These are phyloP conservation scores for Onygena corvina DNA, from an alignment of 2,329 filamentous ascomycete species.

Conservation along the genomic window DNA sequence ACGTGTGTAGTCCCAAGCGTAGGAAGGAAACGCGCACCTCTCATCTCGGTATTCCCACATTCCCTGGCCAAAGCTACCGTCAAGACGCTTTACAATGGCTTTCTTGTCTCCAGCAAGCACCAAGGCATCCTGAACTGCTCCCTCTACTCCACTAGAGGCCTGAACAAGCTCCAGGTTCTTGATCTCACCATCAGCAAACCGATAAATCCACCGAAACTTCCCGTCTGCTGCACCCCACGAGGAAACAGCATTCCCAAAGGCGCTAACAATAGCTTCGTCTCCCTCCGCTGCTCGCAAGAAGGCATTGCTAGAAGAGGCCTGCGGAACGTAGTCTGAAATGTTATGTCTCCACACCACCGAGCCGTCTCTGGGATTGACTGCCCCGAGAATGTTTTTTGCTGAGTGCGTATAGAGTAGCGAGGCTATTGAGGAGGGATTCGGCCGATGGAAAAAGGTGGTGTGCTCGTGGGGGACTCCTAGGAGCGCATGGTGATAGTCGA, in stretches of 20 bases:
- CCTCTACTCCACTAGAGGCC: constrained; percentile 38
- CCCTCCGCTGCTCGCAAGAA: constrained; percentile 63
- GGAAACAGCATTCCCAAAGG: constrained; percentile 55
- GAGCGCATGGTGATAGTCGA: constrained; percentile 87
- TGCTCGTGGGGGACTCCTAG: constrained; percentile 69
- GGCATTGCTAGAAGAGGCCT: constrained; percentile 17
- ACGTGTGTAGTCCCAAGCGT: constrained; percentile 9
- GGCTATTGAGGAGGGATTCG: constrained; percentile 66
- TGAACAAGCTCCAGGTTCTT: constrained; percentile 59
- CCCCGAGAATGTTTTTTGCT: constrained; percentile 70
- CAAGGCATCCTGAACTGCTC: constrained; percentile 51
- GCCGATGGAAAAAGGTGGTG: constrained; percentile 90
- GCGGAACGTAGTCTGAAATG: constrained; percentile 39
- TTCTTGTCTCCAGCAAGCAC: constrained; percentile 48
- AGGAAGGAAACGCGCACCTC: constrained; percentile 28
- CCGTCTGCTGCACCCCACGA: constrained; percentile 78
- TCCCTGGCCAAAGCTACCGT: constrained; percentile 57
- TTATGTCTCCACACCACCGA: constrained; percentile 75
- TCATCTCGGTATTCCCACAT: constrained; percentile 67
- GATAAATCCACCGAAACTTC: constrained; percentile 60
- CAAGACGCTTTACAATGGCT: constrained; percentile 55
- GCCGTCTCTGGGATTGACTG: constrained; percentile 78
- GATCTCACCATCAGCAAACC: constrained; percentile 40
- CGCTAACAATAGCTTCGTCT: constrained; percentile 65
- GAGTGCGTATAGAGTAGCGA: constrained; percentile 85